Conservation (phyloP, 768 basidiomycete genomes). For the Mycena capillaripes region DNA sequence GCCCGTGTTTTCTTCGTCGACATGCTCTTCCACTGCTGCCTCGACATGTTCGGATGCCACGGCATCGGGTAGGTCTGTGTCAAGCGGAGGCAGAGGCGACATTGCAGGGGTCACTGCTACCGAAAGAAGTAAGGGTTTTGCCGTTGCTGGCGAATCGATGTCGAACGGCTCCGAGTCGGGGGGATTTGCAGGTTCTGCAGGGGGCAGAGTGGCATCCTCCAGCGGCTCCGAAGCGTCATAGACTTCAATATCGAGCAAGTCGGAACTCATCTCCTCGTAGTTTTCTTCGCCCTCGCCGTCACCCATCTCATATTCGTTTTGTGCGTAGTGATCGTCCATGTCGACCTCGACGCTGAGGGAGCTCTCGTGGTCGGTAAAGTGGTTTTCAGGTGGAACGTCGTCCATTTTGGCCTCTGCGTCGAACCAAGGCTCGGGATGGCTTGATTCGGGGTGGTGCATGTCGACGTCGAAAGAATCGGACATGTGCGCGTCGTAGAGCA, state of each 20-base stretch:
- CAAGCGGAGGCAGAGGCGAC: conserved; percentile 42
- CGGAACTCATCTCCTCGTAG: conserved; percentile 43
- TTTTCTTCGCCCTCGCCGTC: conserved; percentile 51
- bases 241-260: conserved; percentile 64
- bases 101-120: conserved; percentile 25
- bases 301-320: conserved; percentile 70
- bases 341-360: conserved; percentile 71
- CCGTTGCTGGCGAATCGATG: conserved; percentile 10
- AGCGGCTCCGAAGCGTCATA: conserved; percentile 54
- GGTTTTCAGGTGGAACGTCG: conserved; percentile 50
- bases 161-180: conserved; percentile 12
- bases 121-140: background rate
- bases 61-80: conserved; percentile 58
- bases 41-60: conserved; percentile 51
- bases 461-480: conserved; percentile 73
- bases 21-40: conserved; percentile 48
- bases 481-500: conserved; percentile 76
- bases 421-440: conserved; percentile 65
- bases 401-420: conserved; percentile 72
- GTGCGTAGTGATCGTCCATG: conserved; percentile 70
- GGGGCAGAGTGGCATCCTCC: conserved; percentile 30
- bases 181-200: conserved; percentile 14
- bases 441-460: conserved; percentile 72
- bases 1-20: conserved; percentile 37
- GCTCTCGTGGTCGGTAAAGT: conserved; percentile 43